Conservation (phyloP, 208 protist genomes). For the Strigomonas galati region DNA sequence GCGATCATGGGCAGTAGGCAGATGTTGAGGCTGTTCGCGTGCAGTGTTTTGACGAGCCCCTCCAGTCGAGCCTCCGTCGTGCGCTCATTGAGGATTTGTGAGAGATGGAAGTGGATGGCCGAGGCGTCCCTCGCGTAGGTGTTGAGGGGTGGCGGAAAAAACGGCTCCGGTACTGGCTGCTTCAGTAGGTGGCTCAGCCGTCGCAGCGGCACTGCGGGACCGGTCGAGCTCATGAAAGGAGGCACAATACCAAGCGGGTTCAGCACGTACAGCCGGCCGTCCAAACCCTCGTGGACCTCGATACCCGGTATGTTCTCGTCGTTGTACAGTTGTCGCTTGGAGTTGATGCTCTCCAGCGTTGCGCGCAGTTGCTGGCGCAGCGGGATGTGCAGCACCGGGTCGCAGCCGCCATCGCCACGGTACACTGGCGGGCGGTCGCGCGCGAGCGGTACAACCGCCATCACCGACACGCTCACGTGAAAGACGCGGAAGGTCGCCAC, state of each 20-base stretch:
- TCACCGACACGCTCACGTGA: conserved; percentile 41
- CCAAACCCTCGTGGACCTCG: conserved; percentile 54
- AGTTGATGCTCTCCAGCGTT: conserved; percentile 43
- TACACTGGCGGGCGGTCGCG: conserved; percentile 23
- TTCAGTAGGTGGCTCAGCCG: conserved; percentile 38
- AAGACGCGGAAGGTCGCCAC: conserved; percentile 55
- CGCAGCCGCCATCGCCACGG: conserved; percentile 28
- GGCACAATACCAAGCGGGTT: conserved; percentile 50
- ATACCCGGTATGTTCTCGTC: conserved; percentile 22
- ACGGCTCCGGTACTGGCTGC: conserved; percentile 19
- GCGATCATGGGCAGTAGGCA: conserved; percentile 36
- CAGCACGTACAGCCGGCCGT: conserved; percentile 41
- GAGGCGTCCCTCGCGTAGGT: conserved; percentile 21
- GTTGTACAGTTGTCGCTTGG: conserved; percentile 13
- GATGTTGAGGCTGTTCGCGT: conserved; percentile 39
- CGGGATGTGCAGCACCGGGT: conserved; percentile 29
- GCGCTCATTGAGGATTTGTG: conserved; percentile 20
- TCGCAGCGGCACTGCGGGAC: conserved; percentile 26
- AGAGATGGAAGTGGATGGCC: conserved; percentile 19
- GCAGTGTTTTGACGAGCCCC: conserved; percentile 34
- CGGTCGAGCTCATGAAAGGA: conserved; percentile 16
- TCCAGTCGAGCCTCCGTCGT: conserved; percentile 22
- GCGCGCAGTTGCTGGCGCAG: conserved; percentile 45
- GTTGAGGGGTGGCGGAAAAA: conserved; percentile 9
- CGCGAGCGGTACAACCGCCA: conserved; percentile 44